Evolutionary conservation across 2,329 filamentous ascomycete species (phyloP), one percentile per base, ranked within the genome.

Genomic region (Chlorencoelia australis): DNA sequence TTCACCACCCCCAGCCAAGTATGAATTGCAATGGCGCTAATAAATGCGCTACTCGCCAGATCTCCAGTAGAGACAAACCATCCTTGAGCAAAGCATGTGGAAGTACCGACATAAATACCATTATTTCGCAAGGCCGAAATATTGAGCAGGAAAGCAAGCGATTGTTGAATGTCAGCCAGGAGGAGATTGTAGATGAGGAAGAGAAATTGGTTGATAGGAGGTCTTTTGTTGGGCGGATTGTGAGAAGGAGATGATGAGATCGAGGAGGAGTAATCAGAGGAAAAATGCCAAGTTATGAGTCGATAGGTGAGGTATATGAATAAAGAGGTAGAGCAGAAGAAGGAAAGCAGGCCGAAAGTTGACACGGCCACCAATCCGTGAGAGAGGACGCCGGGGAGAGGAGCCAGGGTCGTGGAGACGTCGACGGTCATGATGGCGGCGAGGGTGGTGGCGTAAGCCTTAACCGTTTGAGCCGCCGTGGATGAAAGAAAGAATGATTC

Each of bases 111-210:
- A 2, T 66, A 49, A 11, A 83, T 67, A 0, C 60, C 63, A 52
- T 79, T 63, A 10, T 61, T 53, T 1, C 58, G 54, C 4, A 81
- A 60, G 69, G 78, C 79, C 22, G 68, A 60, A 4, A 68, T 66
- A 42, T 77, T 81, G 32, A 82, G 61, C 28, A 79, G 49, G 51
- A 82, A 84, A 4, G 75, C 73, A 1, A 73, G 54, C 6, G 73
- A 67, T 49, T 83, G 79, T 49, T 79, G 73, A 37, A 81, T 67
- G 47, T 84, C 79, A 40, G 79, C 78, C 15, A 80, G 58, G 4
- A 84, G 61, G 0, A 84, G 67, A 52, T 83, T 83, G 53, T 80
- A 72, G 40, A 83, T 78, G 4, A 84, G 64, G 0, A 83, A 62
- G 18, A 82, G 66, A 49, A 82, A 80, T 55, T 83, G 79, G 45